Evolutionary conservation across 2,329 filamentous ascomycete species (phyloP).

Genomic region (Westerdykella aurantiaca): DNA sequence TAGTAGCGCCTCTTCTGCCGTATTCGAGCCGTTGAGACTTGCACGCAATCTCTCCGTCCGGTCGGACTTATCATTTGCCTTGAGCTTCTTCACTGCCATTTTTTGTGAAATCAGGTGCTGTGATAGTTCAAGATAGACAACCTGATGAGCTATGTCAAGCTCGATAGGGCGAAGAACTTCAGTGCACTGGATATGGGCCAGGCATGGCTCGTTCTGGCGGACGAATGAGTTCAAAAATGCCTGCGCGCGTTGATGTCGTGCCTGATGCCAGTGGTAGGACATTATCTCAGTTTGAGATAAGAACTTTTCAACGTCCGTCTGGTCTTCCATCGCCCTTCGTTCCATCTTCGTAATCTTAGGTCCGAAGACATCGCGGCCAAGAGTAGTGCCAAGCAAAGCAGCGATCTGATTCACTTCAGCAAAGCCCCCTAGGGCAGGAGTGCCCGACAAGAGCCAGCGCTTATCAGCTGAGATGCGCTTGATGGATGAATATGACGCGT

Average conservation of each 20-base stretch:
- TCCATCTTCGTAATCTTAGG: constrained; percentile 44
- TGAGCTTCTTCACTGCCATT: constrained; percentile 42
- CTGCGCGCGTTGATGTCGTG: constrained; percentile 50
- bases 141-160: constrained; percentile 45
- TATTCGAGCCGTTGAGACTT: constrained; percentile 42
- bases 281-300: constrained; percentile 46
- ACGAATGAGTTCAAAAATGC: constrained; percentile 51
- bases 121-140: constrained; percentile 52
- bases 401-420: constrained; percentile 56
- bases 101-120: constrained; percentile 49
- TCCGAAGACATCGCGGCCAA: constrained; percentile 51
- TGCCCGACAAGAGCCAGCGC: constrained; percentile 60
- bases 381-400: constrained; percentile 48
- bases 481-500: constrained; percentile 33
- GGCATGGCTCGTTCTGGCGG: constrained; percentile 35
- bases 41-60: constrained; percentile 39
- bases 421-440: constrained; percentile 54
- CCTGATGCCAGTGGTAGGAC: constrained; percentile 49
- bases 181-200: constrained; percentile 37
- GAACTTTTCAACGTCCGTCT: constrained; percentile 50
- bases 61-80: constrained; percentile 34
- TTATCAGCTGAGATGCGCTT: constrained; percentile 46
- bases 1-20: constrained; percentile 50
- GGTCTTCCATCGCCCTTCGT: constrained; percentile 28
- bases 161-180: constrained; percentile 43